phyloP scores from a whole-genome alignment of 1,284 basidiomycete genomes.

The Ceratobasidium sp. region DNA sequence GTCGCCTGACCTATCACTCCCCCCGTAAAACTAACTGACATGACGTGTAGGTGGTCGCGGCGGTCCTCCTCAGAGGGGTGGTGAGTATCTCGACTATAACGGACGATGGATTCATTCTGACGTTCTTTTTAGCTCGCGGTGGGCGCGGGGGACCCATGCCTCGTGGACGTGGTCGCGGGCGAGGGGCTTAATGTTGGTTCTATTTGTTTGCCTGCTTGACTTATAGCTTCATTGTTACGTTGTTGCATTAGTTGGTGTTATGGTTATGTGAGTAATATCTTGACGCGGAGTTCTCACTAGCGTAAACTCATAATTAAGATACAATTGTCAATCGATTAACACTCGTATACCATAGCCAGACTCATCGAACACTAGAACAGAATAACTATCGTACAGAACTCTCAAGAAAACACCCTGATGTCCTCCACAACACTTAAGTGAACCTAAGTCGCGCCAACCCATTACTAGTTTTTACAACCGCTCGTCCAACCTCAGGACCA shows the following conservation, averaged over 20 bases:
- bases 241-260: constrained; percentile 12
- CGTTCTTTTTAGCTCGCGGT: constrained; percentile 15
- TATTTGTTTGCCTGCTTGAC: background rate
- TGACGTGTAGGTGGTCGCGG: constrained; percentile 32
- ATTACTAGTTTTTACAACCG: constrained; percentile 14
- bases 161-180: constrained; percentile 43
- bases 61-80: constrained; percentile 29
- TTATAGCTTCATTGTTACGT: constrained; percentile 7
- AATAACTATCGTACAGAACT: constrained; percentile 26
- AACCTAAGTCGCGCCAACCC: constrained; percentile 30
- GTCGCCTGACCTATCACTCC: background rate
- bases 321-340: constrained; percentile 24
- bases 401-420: background rate
- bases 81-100: background rate
- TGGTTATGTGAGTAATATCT: constrained; percentile 40
- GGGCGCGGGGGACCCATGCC: constrained; percentile 40
- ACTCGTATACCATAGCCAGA: constrained; percentile 13
- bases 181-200: constrained; percentile 13
- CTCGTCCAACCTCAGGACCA: constrained; percentile 5
- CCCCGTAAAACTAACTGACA: background rate
- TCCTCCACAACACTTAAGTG: background rate
- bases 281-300: background rate
- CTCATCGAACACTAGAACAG: background rate
- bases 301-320: constrained; percentile 16
- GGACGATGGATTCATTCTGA: background rate